These are phyloP conservation scores for Penicillium silybi DNA, from an alignment of 495 filamentous ascomycete genomes.

Conservation along the genomic window DNA sequence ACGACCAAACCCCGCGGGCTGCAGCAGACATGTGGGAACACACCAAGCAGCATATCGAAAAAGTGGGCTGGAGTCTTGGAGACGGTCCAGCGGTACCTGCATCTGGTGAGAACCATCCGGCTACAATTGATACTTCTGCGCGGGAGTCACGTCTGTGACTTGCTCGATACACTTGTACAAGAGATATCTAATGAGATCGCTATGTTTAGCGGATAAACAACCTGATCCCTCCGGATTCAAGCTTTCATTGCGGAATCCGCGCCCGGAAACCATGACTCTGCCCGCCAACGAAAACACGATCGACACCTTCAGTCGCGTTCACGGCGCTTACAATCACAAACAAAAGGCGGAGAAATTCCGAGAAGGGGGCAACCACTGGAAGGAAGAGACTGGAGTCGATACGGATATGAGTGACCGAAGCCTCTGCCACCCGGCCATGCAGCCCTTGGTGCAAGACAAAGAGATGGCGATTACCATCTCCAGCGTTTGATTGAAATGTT, in stretches of 20 bases:
- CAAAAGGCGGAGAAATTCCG: constrained; percentile 37
- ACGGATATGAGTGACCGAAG: constrained; percentile 33
- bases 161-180: constrained; percentile 1
- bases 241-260: constrained; percentile 1
- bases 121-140: constrained; percentile 7
- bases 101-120: constrained; percentile 43
- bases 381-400: constrained; percentile 44
- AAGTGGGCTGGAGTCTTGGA: constrained; percentile 60
- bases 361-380: constrained; percentile 40
- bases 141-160: constrained; percentile 11
- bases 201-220: constrained; percentile 3
- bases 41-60: constrained; percentile 53
- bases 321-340: constrained; percentile 34
- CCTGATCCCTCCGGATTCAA: not conserved
- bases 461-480: constrained; percentile 9
- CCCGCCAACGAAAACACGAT: constrained; percentile 31
- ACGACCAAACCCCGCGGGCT: constrained; percentile 12
- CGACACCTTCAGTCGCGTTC: constrained; percentile 35
- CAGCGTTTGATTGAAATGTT: not conserved
- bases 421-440: constrained; percentile 29
- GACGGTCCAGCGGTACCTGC: constrained; percentile 55
- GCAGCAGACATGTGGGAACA: constrained; percentile 54
- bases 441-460: constrained; percentile 8
- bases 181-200: constrained; percentile 12
- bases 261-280: constrained; percentile 25